A percentile compares a stretch with the other conserved stretches of the same genome.
phyloP scores from a whole-genome alignment of 805 yeast species.

The Candida wancherniae region DNA sequence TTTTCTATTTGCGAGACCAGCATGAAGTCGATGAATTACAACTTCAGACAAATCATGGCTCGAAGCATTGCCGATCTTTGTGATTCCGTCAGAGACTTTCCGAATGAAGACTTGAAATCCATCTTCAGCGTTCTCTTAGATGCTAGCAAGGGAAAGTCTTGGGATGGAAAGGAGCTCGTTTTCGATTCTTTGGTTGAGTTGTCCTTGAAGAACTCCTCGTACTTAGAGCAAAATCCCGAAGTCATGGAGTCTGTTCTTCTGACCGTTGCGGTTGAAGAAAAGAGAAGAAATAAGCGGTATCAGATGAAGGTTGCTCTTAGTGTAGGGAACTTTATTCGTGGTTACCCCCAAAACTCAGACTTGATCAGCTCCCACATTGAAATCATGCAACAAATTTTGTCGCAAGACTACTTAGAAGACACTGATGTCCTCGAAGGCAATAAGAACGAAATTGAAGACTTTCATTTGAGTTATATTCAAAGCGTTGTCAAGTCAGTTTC shows the following conservation, averaged over 20 bases:
- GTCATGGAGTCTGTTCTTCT: constrained; percentile 36
- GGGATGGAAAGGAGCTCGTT: constrained; percentile 82
- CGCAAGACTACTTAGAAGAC: constrained; percentile 35
- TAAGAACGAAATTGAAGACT: constrained; percentile 41
- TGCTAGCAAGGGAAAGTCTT: constrained; percentile 72
- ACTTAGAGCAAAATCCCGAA: constrained; percentile 21
- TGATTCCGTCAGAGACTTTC: constrained; percentile 30
- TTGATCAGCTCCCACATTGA: constrained; percentile 36
- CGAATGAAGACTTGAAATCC: constrained; percentile 16
- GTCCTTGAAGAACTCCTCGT: constrained; percentile 40
- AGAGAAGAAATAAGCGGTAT: constrained; percentile 62
- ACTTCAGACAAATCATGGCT: constrained; percentile 66
- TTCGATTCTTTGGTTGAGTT: constrained; percentile 65
- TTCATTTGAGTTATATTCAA: constrained; percentile 34
- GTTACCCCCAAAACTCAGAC: constrained; percentile 30
- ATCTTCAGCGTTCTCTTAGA: constrained; percentile 52
- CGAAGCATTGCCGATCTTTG: constrained; percentile 58
- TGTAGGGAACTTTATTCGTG: constrained; percentile 47
- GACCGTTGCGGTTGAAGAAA: constrained; percentile 54
- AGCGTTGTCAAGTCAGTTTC: constrained; percentile 16
- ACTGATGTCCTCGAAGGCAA: constrained; percentile 18
- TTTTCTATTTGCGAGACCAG: constrained; percentile 44
- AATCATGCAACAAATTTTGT: constrained; percentile 28
- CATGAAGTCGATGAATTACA: constrained; percentile 55
- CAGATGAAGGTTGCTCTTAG: constrained; percentile 50